phyloP scores from a whole-genome alignment of 2,329 filamentous ascomycete genomes.

The Cadophora malorum region DNA sequence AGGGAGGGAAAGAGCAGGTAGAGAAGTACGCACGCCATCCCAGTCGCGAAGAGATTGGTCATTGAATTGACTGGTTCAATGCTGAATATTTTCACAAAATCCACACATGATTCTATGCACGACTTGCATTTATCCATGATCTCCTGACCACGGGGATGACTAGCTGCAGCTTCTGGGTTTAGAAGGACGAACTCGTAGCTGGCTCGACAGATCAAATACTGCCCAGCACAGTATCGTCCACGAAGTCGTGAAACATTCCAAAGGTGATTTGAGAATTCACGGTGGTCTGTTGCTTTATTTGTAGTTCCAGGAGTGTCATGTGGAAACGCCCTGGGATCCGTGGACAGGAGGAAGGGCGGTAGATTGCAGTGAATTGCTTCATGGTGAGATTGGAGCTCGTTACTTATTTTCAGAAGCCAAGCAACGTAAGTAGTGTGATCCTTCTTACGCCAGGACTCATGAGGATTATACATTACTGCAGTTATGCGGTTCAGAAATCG shows the following conservation, averaged over 20 bases:
- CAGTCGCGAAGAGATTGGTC: background rate
- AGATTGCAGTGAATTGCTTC: background rate
- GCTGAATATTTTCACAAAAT: background rate
- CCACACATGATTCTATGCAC: background rate
- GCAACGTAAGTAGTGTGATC: background rate
- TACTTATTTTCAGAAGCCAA: background rate
- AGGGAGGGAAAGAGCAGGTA: background rate
- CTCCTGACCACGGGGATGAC: background rate
- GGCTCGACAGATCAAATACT: background rate
- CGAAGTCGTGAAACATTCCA: background rate
- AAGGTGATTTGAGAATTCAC: background rate
- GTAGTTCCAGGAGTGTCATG: background rate
- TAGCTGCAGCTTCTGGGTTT: background rate
- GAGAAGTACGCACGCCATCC: background rate
- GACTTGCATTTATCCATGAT: conserved; percentile 3
- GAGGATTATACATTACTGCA: background rate
- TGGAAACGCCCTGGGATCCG: background rate
- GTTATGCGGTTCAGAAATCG: background rate
- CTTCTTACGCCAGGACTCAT: background rate
- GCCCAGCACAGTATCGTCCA: background rate
- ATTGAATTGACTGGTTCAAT: background rate
- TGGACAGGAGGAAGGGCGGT: background rate
- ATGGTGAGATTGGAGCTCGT: background rate
- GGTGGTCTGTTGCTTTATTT: background rate
- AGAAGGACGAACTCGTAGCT: background rate